Conservation (phyloP, 2,329 filamentous ascomycete species). For the Fusarium albosuccineum region DNA sequence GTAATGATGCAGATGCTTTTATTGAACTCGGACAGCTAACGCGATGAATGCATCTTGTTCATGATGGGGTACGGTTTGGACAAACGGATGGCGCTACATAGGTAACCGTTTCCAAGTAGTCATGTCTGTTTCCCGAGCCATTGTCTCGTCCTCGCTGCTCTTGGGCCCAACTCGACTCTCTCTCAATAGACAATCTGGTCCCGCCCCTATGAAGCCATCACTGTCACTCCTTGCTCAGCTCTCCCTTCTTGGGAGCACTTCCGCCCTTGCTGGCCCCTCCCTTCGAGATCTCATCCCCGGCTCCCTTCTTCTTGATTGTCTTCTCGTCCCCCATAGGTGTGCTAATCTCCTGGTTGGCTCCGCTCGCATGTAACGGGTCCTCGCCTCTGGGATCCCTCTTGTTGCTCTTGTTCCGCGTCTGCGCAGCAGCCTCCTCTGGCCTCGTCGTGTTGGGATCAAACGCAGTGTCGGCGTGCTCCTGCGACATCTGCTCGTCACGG, state of each 20-base stretch:
- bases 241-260: slow-evolving; percentile 49
- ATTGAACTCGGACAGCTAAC: too few species aligned
- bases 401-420: slow-evolving; percentile 59
- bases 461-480: slow-evolving; percentile 69
- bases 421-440: slow-evolving; percentile 71
- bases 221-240: slow-evolving; percentile 16
- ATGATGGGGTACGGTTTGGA: too few species aligned
- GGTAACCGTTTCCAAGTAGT: too few species aligned
- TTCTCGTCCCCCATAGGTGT: slow-evolving; percentile 55
- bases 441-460: slow-evolving; percentile 77
- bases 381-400: slow-evolving; percentile 41
- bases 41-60: too few species aligned
- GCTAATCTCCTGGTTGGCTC: slow-evolving; percentile 60
- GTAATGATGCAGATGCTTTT: too few species aligned
- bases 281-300: slow-evolving; percentile 52
- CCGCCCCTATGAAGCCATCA: neutral
- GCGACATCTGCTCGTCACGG: slow-evolving; percentile 70
- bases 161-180: too few species aligned
- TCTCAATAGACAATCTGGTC: neutral
- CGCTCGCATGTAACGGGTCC: slow-evolving; percentile 57
- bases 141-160: too few species aligned
- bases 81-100: too few species aligned
- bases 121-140: too few species aligned
- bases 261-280: slow-evolving; percentile 51
- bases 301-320: slow-evolving; percentile 49